These are phyloP conservation scores for Cystofilobasidium capitatum DNA, from an alignment of 768 basidiomycete genomes.

Conservation along the genomic window DNA sequence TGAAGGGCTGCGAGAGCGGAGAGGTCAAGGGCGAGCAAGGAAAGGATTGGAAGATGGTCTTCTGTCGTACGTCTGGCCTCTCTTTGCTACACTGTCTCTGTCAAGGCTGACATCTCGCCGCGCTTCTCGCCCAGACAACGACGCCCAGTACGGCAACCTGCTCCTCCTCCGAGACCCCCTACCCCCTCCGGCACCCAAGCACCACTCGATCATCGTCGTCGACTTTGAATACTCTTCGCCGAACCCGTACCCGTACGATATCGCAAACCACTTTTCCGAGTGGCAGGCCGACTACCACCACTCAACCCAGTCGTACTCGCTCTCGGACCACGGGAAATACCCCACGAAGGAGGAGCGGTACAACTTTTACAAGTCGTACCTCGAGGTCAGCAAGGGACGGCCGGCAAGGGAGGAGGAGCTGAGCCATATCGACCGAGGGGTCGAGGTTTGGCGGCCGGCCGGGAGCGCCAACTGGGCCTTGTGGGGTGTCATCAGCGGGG, in stretches of 20 bases:
- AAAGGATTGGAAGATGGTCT: conserved; percentile 34
- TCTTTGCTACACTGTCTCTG: not conserved
- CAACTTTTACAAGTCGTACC: conserved; percentile 77
- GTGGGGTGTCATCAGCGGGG: conserved; percentile 86
- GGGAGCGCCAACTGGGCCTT: conserved; percentile 87
- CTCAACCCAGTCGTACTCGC: conserved; percentile 40
- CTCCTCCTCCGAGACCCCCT: conserved; percentile 55
- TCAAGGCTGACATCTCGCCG: not conserved
- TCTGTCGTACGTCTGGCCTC: conserved; percentile 37
- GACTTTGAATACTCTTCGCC: conserved; percentile 96
- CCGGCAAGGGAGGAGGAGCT: conserved; percentile 46
- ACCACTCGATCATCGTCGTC: conserved; percentile 75
- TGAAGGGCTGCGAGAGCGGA: conserved; percentile 52
- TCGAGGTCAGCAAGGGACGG: conserved; percentile 34
- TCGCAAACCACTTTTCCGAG: conserved; percentile 64
- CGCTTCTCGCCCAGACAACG: conserved; percentile 68
- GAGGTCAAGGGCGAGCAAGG: conserved; percentile 48
- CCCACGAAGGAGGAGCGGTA: conserved; percentile 62
- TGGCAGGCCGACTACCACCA: conserved; percentile 88
- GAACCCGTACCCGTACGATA: conserved; percentile 88
- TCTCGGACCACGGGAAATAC: conserved; percentile 49
- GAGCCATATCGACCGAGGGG: conserved; percentile 61
- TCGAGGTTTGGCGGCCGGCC: conserved; percentile 77
- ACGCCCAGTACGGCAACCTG: conserved; percentile 90
- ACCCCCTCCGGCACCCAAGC: conserved; percentile 18